Evolutionary conservation across 352 stramenopile genomes (phyloP).

Genomic region (Pythium chondricola): DNA sequence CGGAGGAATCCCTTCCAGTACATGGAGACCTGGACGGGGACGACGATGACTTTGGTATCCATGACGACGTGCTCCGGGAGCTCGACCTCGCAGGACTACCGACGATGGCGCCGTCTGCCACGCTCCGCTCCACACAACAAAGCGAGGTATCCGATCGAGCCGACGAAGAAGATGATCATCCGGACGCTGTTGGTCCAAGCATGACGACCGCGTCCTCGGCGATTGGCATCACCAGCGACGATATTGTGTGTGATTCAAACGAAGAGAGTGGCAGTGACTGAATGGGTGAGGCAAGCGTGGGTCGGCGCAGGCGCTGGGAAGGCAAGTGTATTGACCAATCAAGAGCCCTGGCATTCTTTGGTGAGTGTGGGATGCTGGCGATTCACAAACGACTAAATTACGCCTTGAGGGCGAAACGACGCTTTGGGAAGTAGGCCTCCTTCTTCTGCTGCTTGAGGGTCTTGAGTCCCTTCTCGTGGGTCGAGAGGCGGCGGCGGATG

Average conservation of each 20-base stretch:
- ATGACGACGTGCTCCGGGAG: conserved; percentile 53
- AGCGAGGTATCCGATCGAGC: conserved; percentile 17
- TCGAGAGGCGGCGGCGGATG: conserved; percentile 95
- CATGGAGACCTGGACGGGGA: conserved; percentile 14
- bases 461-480: conserved; percentile 92
- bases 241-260: conserved; percentile 22
- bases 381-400: too few species aligned
- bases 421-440: conserved; percentile 94
- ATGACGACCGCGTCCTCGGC: neutral
- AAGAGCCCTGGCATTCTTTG: conserved; percentile 29
- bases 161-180: neutral
- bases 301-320: conserved; percentile 28
- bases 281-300: neutral
- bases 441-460: conserved; percentile 95
- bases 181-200: neutral
- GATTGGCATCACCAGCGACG: conserved; percentile 5
- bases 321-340: conserved; percentile 53
- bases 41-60: conserved; percentile 29
- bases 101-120: conserved; percentile 33
- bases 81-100: conserved; percentile 36
- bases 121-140: conserved; percentile 55
- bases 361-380: too few species aligned
- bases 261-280: conserved; percentile 12
- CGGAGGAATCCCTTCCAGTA: conserved; percentile 22
- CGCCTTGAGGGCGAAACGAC: conserved; percentile 97